phyloP scores from a whole-genome alignment of 169 alveolate genomes.

The Plasmodium yoelii region DNA sequence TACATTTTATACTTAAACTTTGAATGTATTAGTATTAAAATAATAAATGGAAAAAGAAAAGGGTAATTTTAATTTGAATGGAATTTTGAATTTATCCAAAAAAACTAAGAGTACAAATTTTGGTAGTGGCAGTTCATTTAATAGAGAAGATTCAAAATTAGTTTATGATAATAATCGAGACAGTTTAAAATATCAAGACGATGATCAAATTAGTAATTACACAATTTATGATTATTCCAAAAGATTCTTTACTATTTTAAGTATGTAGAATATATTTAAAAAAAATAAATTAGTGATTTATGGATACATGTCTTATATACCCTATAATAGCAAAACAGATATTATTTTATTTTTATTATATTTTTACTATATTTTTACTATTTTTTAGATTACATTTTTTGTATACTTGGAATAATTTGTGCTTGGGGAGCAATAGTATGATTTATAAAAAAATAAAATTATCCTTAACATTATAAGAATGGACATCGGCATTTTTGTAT shows the following conservation, averaged over 20 bases:
- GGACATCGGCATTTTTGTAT: not conserved
- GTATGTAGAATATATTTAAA: not conserved
- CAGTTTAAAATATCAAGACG: not conserved
- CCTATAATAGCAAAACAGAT: too few species aligned
- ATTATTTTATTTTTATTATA: too few species aligned
- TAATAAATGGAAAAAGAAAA: slow-evolving; percentile 22
- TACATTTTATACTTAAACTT: too few species aligned
- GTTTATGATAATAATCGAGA: not conserved
- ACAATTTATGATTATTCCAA: slow-evolving; percentile 1
- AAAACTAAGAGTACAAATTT: slow-evolving; percentile 11
- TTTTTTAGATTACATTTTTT: slow-evolving; percentile 61
- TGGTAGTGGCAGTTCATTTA: not conserved
- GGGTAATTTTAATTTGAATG: not conserved
- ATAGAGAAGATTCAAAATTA: not conserved
- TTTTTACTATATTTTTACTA: not conserved
- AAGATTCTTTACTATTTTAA: not conserved
- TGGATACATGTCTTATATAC: too few species aligned
- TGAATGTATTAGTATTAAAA: too few species aligned
- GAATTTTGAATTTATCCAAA: not conserved
- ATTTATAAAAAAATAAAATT: not conserved
- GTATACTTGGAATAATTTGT: slow-evolving; percentile 68
- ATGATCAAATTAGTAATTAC: not conserved
- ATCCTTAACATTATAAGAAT: not conserved
- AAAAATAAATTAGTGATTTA: not conserved
- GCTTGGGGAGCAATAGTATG: slow-evolving; percentile 74